Evolutionary conservation across 192 early-diverging fungal species (phyloP).

Genomic region (Powellomyces hirtus): DNA sequence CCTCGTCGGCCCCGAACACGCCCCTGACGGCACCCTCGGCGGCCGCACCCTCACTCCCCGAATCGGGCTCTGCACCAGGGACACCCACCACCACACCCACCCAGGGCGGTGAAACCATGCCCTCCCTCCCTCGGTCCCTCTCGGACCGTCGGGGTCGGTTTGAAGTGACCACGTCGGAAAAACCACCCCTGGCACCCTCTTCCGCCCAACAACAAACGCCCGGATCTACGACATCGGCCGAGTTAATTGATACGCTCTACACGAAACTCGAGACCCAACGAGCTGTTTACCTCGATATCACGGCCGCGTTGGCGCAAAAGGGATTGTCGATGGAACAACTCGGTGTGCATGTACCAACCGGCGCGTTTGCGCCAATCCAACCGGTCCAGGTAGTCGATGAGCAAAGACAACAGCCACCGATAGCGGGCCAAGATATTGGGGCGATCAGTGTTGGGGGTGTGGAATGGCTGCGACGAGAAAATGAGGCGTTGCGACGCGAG

Average conservation of each 20-base stretch:
- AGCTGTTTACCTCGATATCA: conserved; percentile 15
- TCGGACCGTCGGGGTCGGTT: conserved; percentile 26
- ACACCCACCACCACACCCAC: background rate
- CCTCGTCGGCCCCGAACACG: background rate
- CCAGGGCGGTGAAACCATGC: background rate
- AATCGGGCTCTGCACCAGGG: background rate
- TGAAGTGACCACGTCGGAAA: conserved; percentile 15
- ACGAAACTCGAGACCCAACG: background rate
- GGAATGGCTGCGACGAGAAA: background rate
- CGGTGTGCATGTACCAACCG: conserved; percentile 3
- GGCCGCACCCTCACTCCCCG: background rate
- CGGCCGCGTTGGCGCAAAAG: background rate
- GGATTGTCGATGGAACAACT: conserved; percentile 1
- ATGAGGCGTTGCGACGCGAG: background rate
- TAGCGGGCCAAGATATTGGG: background rate
- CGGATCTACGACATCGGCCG: background rate
- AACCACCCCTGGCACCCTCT: background rate
- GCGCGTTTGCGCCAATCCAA: background rate
- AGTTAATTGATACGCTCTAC: background rate
- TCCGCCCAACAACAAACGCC: background rate
- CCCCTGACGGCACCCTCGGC: background rate
- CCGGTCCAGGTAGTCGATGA: background rate
- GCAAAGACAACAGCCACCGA: background rate
- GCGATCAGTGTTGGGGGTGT: background rate
- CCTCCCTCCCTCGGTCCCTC: background rate